phyloP scores from a whole-genome alignment of 164 flowering plant species.

The Macadamia tetraphylla region DNA sequence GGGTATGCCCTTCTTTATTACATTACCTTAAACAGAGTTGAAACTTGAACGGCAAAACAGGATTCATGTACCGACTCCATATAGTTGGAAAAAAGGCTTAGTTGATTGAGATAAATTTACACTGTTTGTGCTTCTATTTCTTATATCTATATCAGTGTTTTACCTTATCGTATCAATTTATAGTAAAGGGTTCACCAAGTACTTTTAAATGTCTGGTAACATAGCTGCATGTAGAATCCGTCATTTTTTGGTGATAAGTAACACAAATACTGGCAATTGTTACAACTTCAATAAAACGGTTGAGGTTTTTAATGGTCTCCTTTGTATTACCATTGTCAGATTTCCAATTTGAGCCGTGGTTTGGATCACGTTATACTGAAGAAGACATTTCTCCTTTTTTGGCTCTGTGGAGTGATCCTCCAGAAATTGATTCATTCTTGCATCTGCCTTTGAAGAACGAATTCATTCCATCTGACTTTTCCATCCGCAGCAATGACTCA shows the following conservation, averaged over 20 bases:
- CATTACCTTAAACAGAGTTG: no score
- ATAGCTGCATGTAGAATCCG: background rate
- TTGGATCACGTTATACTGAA: conserved; percentile 66
- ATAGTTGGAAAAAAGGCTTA: no score
- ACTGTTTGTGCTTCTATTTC: no score
- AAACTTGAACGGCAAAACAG: no score
- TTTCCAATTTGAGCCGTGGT: conserved; percentile 82
- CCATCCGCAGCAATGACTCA: conserved; percentile 43
- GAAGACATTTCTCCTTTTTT: conserved; percentile 69
- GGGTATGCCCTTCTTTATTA: no score
- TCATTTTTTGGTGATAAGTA: background rate
- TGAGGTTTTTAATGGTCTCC: background rate
- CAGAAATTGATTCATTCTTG: conserved; percentile 52
- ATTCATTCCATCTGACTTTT: conserved; percentile 82
- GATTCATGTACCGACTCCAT: no score
- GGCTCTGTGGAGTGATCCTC: conserved; percentile 74
- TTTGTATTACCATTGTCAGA: conserved; percentile 31
- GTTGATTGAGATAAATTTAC: no score
- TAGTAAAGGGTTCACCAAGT: no score
- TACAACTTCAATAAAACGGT: background rate
- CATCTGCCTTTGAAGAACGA: conserved; percentile 83
- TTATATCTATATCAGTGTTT: no score
- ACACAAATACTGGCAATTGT: background rate
- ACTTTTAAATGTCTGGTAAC: no score
- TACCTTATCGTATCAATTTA: no score